Evolutionary conservation across 345 rosid genomes (phyloP), one percentile per base, ranked within the genome.

Genomic region (Dimocarpus longan): DNA sequence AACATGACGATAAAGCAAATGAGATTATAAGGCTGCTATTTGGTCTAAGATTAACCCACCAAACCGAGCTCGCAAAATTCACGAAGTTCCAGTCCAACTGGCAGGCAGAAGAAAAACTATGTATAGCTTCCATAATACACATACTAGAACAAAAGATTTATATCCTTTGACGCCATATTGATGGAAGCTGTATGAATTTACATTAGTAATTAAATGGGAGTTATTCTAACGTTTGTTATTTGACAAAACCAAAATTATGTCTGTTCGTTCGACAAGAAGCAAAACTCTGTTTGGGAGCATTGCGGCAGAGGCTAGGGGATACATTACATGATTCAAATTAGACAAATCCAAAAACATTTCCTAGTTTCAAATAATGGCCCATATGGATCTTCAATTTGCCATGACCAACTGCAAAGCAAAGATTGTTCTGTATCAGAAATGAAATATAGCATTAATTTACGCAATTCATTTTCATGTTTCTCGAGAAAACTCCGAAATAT

Each of bases 161-260:
- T 44, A 69, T 69, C 12, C 75, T 56, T 50, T 57, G 48, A 72
- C n/a, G 66, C 32, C 66, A 11, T 6, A 52, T 16, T 26, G 73
- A 71, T 26, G 10, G 63, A 59, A 50, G 12, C 40, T 9, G 44
- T 16, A 37, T 56, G 50, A 72, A 37, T 72, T 39, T 42, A 54
- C 75, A 52, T 56, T 10, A 57, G 40, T 46, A 72, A 13, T 72
- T 39, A 26, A 6, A 26, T 22, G 8, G 62, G 43, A 71, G 64
- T 71, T 4, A 71, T 6, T 26, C 28, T 48, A 21, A 32, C 24
- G 11, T 54, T 24, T 26, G 28, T 26, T 26, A 26, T 26, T 26
- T 26, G 28, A 26, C 28, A 26, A 56, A 37, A 24, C 19, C 12
- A 18, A 3, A 16, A 50, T 50, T 15, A 12, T 5, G 15, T 50